phyloP scores from a whole-genome alignment of 495 filamentous ascomycete genomes.

The Annulohypoxylon moriforme region DNA sequence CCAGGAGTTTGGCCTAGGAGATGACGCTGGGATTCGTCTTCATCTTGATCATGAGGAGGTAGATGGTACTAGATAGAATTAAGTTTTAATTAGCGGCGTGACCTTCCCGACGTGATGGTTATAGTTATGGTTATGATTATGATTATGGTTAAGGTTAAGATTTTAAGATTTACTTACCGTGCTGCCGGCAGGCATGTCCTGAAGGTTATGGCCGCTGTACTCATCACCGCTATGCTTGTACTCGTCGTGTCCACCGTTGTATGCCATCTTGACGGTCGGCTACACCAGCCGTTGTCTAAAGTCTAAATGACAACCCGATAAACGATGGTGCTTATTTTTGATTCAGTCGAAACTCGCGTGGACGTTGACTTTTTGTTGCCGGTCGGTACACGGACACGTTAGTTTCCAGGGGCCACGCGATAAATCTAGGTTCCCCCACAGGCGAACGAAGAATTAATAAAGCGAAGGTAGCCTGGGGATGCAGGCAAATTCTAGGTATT shows the following conservation, averaged over 20 bases:
- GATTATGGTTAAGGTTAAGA: conserved; percentile 18
- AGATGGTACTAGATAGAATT: conserved; percentile 60
- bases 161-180: conserved; percentile 64
- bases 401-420: conserved; percentile 41
- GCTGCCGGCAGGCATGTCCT: conserved; percentile 72
- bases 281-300: conserved; percentile 31
- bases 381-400: conserved; percentile 15
- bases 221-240: conserved; percentile 61
- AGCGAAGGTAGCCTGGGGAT: conserved; percentile 26
- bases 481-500: conserved; percentile 34
- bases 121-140: conserved; percentile 15
- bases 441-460: conserved; percentile 37
- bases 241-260: conserved; percentile 60
- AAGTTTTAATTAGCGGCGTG: conserved; percentile 34
- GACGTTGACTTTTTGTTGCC: conserved; percentile 17
- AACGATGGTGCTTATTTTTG: conserved; percentile 11
- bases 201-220: conserved; percentile 71
- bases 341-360: conserved; percentile 21
- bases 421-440: conserved; percentile 35
- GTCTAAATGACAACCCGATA: conserved; percentile 6
- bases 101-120: conserved; percentile 27
- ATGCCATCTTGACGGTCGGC: conserved; percentile 58
- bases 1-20: conserved; percentile 76
- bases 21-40: conserved; percentile 80
- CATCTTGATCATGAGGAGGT: conserved; percentile 66